A percentile compares a stretch with the other conserved stretches of the same genome.
These are phyloP conservation scores for Kondoa subrosea DNA, from an alignment of 768 basidiomycete species.

Conservation along the genomic window DNA sequence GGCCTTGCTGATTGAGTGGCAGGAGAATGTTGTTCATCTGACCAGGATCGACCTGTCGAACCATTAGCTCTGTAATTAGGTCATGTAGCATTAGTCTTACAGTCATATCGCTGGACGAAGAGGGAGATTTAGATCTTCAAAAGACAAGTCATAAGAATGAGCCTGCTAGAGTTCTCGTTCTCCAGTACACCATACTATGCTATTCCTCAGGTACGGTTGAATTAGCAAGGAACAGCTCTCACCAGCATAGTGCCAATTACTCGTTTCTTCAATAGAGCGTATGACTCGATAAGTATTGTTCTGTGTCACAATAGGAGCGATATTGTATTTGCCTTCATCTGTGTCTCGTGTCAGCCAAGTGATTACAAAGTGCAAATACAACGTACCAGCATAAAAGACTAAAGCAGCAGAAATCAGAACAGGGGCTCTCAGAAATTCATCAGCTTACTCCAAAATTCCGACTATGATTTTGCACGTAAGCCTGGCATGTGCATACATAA, in stretches of 20 bases:
- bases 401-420: too few species aligned
- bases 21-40: constrained; percentile 21
- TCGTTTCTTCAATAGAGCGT: not conserved
- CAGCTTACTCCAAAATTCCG: too few species aligned
- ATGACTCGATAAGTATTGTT: constrained; percentile 9
- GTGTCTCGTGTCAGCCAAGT: too few species aligned
- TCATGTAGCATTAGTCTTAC: too few species aligned
- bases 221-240: not conserved
- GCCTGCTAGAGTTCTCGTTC: constrained; percentile 17
- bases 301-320: not conserved
- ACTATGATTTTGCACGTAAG: not conserved
- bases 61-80: too few species aligned
- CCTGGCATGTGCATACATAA: too few species aligned
- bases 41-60: constrained; percentile 17
- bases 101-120: not conserved
- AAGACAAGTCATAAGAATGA: too few species aligned
- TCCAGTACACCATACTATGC: constrained; percentile 21
- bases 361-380: too few species aligned
- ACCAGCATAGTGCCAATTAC: not conserved
- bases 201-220: not conserved
- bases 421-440: too few species aligned
- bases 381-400: too few species aligned
- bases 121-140: too few species aligned
- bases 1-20: constrained; percentile 9
- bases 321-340: not conserved